Evolutionary conservation across 257 asterid species (phyloP), one percentile per base, ranked within the genome.

Genomic region (Gentiana macrophylla): DNA sequence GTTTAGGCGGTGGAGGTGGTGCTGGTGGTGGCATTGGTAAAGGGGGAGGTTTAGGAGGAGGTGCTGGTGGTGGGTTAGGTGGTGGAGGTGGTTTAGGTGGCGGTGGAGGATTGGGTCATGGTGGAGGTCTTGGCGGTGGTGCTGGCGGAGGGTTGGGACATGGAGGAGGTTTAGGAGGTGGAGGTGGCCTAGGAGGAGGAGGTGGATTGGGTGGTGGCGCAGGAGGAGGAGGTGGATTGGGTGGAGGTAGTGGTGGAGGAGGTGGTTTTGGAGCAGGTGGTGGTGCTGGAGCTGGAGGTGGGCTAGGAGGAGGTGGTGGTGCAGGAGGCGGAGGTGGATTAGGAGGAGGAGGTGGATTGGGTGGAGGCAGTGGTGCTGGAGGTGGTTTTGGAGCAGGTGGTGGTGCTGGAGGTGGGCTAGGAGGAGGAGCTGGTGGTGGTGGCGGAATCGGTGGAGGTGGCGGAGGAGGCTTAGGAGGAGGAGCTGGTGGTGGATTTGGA

Each of bases 31-130:
- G 58, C 0, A 52, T 41, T 0, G 74, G 74, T 3, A 57, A 12
- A 8, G 72, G 72, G 0, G 68, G 55, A 9, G 76, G 69, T 0
- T 67, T 62, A 3, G 77, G 77, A 1, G 35, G 38, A 38, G 77
- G 75, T 45, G 62, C 13, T 1, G 55, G 66, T 0, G 73, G 55
- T 0, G 68, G 68, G 0, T 44, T 49, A 4, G 74, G 45, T 0
- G 37, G 3, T 1, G 67, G 67, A 6, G 45, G 33, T 4, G 72
- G 72, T 2, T 62, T 46, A 0, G 72, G 71, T 1, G 36, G 4
- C 0, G 71, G 71, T 5, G 10, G 9, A 0, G 61, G 64, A 1
- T 56, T 60, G 0, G 62, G 59, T 6, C 32, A 6, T 13, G 68
- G 64, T 5, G 56, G 52, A 12, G 73, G 73, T 1, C 64, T 37